Conservation (phyloP, 176 grass and related monocot genomes). For the Carex littledalei region DNA sequence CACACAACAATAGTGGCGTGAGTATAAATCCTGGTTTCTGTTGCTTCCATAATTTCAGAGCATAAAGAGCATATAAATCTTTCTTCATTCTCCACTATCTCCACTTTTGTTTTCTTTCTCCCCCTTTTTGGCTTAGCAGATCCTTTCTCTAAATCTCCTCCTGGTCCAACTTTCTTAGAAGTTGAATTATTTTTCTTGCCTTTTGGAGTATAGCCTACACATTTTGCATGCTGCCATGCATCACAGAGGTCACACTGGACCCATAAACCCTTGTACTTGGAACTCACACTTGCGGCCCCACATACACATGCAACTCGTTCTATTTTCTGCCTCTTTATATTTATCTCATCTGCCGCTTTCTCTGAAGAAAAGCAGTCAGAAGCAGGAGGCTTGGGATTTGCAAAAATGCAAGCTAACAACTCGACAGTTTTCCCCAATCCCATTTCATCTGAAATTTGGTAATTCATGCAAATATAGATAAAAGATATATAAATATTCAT, state of each 20-base stretch:
- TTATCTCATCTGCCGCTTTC: constrained; percentile 36
- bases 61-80: constrained; percentile 57
- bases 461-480: constrained; percentile 19
- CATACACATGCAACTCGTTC: constrained; percentile 93
- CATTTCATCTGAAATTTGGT: constrained; percentile 88
- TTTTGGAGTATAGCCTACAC: constrained; percentile 72
- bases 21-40: constrained; percentile 47
- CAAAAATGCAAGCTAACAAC: constrained; percentile 86
- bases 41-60: constrained; percentile 72
- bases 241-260: constrained; percentile 90
- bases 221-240: constrained; percentile 91
- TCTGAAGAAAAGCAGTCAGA: constrained; percentile 17
- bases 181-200: constrained; percentile 27
- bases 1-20: constrained; percentile 87
- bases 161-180: constrained; percentile 29
- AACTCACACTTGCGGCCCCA: constrained; percentile 86
- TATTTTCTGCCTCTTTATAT: constrained; percentile 71
- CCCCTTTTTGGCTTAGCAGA: constrained; percentile 47
- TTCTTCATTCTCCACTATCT: constrained; percentile 50
- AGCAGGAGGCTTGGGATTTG: constrained; percentile 48
- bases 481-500: constrained; percentile 9
- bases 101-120: constrained; percentile 46
- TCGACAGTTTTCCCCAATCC: constrained; percentile 93
- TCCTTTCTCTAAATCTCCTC: constrained; percentile 26
- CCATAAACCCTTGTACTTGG: constrained; percentile 71